Evolutionary conservation across 2,329 filamentous ascomycete genomes (phyloP).

Genomic region (Colletotrichum simmondsii): DNA sequence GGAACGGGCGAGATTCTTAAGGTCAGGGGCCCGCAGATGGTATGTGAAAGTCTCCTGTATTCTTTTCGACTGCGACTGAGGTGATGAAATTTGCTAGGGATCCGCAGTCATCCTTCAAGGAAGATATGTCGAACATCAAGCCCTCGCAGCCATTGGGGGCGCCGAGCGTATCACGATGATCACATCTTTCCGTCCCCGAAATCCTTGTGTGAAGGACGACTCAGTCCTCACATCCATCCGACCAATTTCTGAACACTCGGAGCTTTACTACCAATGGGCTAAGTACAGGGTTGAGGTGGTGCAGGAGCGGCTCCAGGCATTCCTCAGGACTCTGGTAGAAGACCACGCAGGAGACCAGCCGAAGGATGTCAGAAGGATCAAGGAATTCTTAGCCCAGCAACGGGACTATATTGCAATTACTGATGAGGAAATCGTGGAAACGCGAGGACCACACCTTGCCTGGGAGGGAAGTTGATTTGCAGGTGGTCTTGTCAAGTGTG

Average conservation of each 20-base stretch:
- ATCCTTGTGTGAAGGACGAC: conserved; percentile 52
- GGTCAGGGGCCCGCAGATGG: conserved; percentile 69
- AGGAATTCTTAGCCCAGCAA: not conserved
- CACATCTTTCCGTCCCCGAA: conserved; percentile 54
- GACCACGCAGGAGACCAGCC: not conserved
- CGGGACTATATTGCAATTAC: conserved; percentile 3
- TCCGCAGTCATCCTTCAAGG: conserved; percentile 57
- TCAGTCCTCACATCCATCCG: conserved; percentile 70
- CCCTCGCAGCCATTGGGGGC: conserved; percentile 50
- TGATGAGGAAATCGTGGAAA: not conserved
- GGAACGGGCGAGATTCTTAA: conserved; percentile 63
- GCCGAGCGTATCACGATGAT: conserved; percentile 59
- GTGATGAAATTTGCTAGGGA: conserved; percentile 39
- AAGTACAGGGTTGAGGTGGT: conserved; percentile 73
- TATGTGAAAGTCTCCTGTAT: conserved; percentile 43
- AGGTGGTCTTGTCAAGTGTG: too few relatives aligned
- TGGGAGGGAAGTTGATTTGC: not conserved
- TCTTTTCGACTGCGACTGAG: not conserved
- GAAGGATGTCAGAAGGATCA: not conserved
- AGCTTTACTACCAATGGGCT: conserved; percentile 70
- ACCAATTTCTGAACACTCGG: conserved; percentile 59
- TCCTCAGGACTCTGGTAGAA: conserved; percentile 14
- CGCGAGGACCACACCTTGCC: not conserved
- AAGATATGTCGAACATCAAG: conserved; percentile 57
- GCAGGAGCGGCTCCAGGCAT: conserved; percentile 58